Evolutionary conservation across 2,329 filamentous ascomycete species (phyloP).

Genomic region (Aspergillus sp.): DNA sequence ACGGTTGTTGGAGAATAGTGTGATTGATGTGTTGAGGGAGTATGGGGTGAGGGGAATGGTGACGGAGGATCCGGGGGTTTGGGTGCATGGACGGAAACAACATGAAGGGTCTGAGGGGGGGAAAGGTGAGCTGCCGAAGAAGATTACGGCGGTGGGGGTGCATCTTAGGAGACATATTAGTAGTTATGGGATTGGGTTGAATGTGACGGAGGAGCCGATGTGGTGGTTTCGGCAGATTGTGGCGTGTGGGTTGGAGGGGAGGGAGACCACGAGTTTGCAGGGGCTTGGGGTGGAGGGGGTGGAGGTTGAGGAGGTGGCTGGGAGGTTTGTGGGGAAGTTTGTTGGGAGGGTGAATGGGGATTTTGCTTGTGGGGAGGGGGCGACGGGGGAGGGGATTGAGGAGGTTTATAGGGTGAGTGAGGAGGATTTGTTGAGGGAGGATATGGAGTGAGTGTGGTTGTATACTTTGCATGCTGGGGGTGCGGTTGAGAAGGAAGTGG

Average conservation of each 20-base stretch:
- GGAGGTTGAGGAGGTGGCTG: conserved; percentile 42
- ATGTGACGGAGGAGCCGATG: conserved; percentile 57
- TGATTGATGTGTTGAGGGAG: conserved; percentile 64
- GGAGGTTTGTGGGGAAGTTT: conserved; percentile 40
- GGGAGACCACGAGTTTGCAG: conserved; percentile 73
- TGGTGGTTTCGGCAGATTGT: conserved; percentile 74
- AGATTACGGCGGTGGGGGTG: conserved; percentile 91
- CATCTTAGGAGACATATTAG: conserved; percentile 82
- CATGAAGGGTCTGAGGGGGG: neutral
- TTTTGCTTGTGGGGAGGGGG: conserved; percentile 33
- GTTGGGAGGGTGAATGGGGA: conserved; percentile 41
- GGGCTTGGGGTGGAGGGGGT: conserved; percentile 47
- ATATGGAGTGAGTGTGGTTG: neutral
- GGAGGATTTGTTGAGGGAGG: conserved; percentile 29
- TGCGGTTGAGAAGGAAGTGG: neutral
- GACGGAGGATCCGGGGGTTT: conserved; percentile 81
- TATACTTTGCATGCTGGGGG: neutral
- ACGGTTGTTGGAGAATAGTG: conserved; percentile 71
- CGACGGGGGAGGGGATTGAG: conserved; percentile 39
- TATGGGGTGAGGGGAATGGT: conserved; percentile 65
- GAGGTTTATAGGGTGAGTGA: conserved; percentile 42
- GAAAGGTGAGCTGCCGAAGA: conserved; percentile 43
- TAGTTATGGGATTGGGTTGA: conserved; percentile 77
- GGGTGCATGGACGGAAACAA: conserved; percentile 52
- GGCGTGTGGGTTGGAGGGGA: conserved; percentile 83